Percentiles rank a stretch among this genome's conserved stretches.
These are phyloP conservation scores for Ceratobasidium theobromae DNA, from an alignment of 1,284 basidiomycete genomes.

Conservation along the genomic window DNA sequence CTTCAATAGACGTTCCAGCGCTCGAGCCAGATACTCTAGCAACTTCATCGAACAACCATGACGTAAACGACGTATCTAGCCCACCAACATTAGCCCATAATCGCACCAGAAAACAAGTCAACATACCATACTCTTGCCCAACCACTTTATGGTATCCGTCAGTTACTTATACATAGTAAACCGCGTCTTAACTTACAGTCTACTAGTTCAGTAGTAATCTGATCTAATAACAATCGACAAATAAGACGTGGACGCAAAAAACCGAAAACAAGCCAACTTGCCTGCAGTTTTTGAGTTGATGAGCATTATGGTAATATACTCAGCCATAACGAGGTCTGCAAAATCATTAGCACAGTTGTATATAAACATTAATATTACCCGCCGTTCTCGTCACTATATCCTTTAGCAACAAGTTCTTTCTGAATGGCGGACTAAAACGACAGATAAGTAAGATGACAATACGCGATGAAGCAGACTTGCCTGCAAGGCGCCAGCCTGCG, in stretches of 20 bases:
- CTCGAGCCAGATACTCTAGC: constrained; percentile 48
- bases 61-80: constrained; percentile 72
- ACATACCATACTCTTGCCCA: constrained; percentile 71
- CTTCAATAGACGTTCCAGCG: background rate
- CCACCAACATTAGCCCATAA: constrained; percentile 36
- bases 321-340: constrained; percentile 83
- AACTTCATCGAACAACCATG: constrained; percentile 80
- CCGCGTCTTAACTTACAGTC: constrained; percentile 58
- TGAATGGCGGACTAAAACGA: constrained; percentile 69
- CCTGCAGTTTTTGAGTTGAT: constrained; percentile 85
- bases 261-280: constrained; percentile 45
- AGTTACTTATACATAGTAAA: constrained; percentile 3
- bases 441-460: background rate
- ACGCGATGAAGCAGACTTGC: constrained; percentile 45
- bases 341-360: constrained; percentile 16
- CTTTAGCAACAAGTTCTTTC: constrained; percentile 73
- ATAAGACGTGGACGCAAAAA: background rate
- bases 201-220: constrained; percentile 78
- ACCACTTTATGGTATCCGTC: constrained; percentile 54
- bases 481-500: constrained; percentile 70
- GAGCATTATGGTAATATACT: constrained; percentile 89
- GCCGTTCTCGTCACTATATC: constrained; percentile 78
- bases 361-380: constrained; percentile 38
- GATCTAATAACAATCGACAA: constrained; percentile 50
- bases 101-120: background rate